Evolutionary conservation across 306 rosid genomes (phyloP).

Genomic region (Datisca glomerata): DNA sequence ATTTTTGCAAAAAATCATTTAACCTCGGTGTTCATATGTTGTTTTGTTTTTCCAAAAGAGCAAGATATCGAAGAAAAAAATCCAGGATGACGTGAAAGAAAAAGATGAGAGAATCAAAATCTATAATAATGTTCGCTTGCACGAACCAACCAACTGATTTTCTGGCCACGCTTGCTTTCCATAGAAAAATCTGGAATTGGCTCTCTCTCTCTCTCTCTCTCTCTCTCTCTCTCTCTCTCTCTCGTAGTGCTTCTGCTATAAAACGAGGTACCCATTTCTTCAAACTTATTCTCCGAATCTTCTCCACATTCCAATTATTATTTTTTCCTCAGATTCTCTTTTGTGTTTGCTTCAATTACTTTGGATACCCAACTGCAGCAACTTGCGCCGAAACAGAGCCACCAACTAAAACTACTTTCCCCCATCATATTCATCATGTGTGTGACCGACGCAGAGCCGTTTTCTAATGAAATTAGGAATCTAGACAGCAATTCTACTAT

Average conservation of each 20-base stretch:
- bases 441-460: slow-evolving; percentile 55
- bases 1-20: too few species aligned
- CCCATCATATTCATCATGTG: slow-evolving; percentile 45
- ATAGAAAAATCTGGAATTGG: too few species aligned
- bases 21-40: too few species aligned
- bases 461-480: slow-evolving; percentile 30
- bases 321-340: slow-evolving; percentile 5
- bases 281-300: slow-evolving; percentile 56
- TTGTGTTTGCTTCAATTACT: slow-evolving; percentile 14
- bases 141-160: too few species aligned
- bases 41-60: too few species aligned
- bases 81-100: too few species aligned
- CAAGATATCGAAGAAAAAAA: too few species aligned
- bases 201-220: too few species aligned
- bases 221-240: slow-evolving; percentile 3
- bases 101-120: too few species aligned
- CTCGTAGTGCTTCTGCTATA: slow-evolving; percentile 8
- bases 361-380: slow-evolving; percentile 26
- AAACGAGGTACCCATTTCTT: slow-evolving; percentile 17
- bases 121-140: too few species aligned
- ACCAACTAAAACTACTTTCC: slow-evolving; percentile 8
- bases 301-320: slow-evolving; percentile 14
- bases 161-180: too few species aligned
- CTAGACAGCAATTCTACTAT: slow-evolving; percentile 19
- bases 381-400: slow-evolving; percentile 21